Evolutionary conservation across 164 flowering plant species (phyloP).

Genomic region (Platanus orientalis): DNA sequence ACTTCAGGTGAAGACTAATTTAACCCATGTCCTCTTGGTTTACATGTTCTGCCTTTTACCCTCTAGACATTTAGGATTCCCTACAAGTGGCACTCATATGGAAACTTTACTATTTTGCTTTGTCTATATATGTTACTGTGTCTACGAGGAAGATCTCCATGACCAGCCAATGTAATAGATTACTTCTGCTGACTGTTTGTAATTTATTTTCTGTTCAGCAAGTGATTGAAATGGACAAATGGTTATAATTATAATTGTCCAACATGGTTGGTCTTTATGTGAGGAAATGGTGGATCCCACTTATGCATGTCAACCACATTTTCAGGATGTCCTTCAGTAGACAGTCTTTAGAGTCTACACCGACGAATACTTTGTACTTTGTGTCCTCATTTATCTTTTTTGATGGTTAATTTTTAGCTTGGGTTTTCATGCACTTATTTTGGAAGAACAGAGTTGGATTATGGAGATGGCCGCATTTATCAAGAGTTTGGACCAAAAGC

Average conservation of each 20-base stretch:
- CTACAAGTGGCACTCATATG: neutral
- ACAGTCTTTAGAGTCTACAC: neutral
- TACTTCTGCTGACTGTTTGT: neutral
- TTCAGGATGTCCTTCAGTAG: neutral
- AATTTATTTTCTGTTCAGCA: neutral
- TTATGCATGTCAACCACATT: neutral
- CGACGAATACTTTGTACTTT: neutral
- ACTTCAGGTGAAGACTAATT: constrained; percentile 42
- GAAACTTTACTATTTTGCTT: neutral
- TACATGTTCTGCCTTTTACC: neutral
- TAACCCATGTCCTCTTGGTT: neutral
- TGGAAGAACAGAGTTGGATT: constrained; percentile 45
- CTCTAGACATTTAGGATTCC: neutral
- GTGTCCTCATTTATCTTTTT: neutral
- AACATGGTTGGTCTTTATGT: neutral
- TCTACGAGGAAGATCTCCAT: neutral
- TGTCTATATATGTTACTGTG: neutral
- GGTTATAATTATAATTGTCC: neutral
- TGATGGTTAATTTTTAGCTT: constrained; percentile 1
- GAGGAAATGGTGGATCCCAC: neutral
- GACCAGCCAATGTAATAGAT: neutral
- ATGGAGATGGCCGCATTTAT: constrained; percentile 52
- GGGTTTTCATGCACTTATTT: constrained; percentile 3
- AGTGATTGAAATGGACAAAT: neutral
- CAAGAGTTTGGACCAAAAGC: constrained; percentile 52